Evolutionary conservation across 768 basidiomycete genomes (phyloP), one percentile per base, ranked within the genome.

Genomic region (Rhizopogon sp.): DNA sequence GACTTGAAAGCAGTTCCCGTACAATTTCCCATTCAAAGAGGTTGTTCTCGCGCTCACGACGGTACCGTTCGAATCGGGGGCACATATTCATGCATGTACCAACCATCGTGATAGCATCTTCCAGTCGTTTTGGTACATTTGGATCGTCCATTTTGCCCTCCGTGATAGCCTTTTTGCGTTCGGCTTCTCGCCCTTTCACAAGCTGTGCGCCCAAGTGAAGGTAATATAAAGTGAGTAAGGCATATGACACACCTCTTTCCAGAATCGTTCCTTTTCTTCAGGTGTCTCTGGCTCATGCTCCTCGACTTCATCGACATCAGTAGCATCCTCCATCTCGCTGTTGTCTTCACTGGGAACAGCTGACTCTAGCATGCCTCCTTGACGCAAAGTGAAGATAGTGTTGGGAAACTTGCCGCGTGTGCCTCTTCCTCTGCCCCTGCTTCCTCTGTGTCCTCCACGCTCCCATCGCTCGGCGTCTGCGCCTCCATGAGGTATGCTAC

Each of bases 61-160:
- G 80, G 68, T 96, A 94, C 28, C 90, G 80, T 70, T 98, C 96
- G 64, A 92, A 97, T 41, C 88, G 83, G 3, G 95, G 94, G 66
- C 95, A 98, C 93, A 98, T 97, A 57, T 90, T 87, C 74, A 78
- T 72, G 64, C 96, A 98, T 1, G 93, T 95, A 22, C 95, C 95
- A 13, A 90, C 82, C 67, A 98, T 87, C n/a, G 87, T 87, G 53
- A 95, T 93, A 16, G 95, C 94, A 59, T 96, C 87, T 61, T 90
- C 90, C 2, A 97, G 78, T 13, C 87, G 79, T 65, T 88, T 87
- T 2, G 88, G 84, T 9, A 86, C 85, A 41, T 79, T 65, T 0
- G 93, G 94, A 64, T 93, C 92, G 58, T 91, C 88, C 82, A 97
- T 93, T 64, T 89, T 85, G 6, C 93, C 92, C 37, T 87, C 82